Base-by-base conservation (phyloP, 1,139 yeast genomes). In the Candida anutae region DNA sequence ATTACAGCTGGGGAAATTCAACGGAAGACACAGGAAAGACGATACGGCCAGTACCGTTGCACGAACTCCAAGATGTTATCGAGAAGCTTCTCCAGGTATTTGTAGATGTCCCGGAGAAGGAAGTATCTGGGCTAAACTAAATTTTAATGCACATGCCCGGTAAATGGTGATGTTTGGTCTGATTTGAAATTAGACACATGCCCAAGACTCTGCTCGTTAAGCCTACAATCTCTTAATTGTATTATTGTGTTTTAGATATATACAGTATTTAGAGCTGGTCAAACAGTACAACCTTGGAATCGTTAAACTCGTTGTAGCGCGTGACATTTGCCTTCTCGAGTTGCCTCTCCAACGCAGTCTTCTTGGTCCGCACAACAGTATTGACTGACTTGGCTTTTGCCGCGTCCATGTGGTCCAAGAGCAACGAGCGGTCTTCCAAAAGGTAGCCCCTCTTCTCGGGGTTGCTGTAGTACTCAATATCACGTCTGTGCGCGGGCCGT, bases 401-500 rank as follows among this genome's bases (percentile, higher is more conserved):
- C 13, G 22, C 21, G n/a, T 24, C 21, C 3, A 19, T 16, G 32
- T 19, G 45, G 35, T 64, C 69, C 45, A 63, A 56, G 27, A 65
- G 55, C 26, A 62, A 39, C 13, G 60, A 48, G 13, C 51, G 49
- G 37, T 63, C 58, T 33, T 63, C 47, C 42, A 60, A 55, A 43
- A 88, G 60, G 49, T 84, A 88, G 3, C 98, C 97, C 39, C 87
- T 71, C 48, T 75, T 77, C 21, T 67, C 77, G 5, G 71, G 69
- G 50, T 74, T 70, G 26, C 90, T 73, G 57, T 90, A 90, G 55
- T 67, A 85, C 36, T 73, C 75, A 35, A 90, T 77, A 46, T 81
- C 87, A 58, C 84, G 79, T 55, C 84, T 74, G 42, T 74, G 77
- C 6, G 79, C 80, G 15, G 98, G 98, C 54, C 88, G 74, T 4